Base-by-base conservation (phyloP, 2,329 filamentous ascomycete genomes). In the Elsinoe ampelina region DNA sequence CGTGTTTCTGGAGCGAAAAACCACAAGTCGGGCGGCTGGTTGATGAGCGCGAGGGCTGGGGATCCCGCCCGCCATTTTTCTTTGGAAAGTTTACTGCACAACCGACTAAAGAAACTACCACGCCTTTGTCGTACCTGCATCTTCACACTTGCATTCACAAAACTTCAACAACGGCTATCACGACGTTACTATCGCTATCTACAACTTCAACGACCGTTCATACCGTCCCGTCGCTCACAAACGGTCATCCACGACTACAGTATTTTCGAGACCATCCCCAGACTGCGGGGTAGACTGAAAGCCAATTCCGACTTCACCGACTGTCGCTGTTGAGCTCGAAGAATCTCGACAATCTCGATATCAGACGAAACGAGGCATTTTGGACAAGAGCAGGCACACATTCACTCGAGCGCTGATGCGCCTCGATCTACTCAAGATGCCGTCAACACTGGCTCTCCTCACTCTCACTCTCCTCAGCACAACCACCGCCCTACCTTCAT, bases 211-310 rank as follows among this genome's bases (percentile, higher is more conserved):
- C 48, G 19, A n/a, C 48, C 48, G 48, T 52, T 52, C n/a, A 11
- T 12, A 22, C 12, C 34, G 48, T 39, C 20, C 34, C 1, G 8
- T 35, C 34, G 34, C 38, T 52, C 32, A 10, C n/a, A 11, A 39
- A 17, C 48, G 48, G 36, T 35, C 48, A 15, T 38, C 13, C 32
- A 39, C 8, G 34, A 39, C 2, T 34, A n/a, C n/a, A n/a, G n/a
- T n/a, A 52, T 52, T 52, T 26, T 52, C 48, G 20, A 45, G 36
- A 22, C 5, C 26, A 30, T 8, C 19, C 5, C 10, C 13, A 51
- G 47, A 52, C 34, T 52, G 48, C 48, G 48, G 48, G 48, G 48
- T 52, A 52, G 48, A 52, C 22, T 39, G 7, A 52, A 52, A 52
- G 48, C 48, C 48, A 52, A 52, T 39, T 38, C 47, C 35, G 26